phyloP scores from a whole-genome alignment of 2,329 filamentous ascomycete genomes.

The Cryphonectria carpinicola region DNA sequence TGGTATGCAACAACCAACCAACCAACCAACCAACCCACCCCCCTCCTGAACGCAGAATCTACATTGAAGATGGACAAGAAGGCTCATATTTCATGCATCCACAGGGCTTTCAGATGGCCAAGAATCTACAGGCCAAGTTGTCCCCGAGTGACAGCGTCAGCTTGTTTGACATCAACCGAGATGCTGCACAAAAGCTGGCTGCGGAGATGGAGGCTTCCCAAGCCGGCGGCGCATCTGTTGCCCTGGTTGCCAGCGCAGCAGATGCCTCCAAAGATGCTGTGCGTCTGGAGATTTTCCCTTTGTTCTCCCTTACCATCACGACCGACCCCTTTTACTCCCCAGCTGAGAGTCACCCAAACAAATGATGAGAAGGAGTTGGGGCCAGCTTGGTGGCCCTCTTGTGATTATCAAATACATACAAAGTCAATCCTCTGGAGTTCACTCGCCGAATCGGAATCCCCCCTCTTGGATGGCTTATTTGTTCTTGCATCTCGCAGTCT shows the following conservation, averaged over 20 bases:
- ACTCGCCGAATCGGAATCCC: constrained; percentile 29
- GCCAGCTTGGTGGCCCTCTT: constrained; percentile 56
- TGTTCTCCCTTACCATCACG: background rate
- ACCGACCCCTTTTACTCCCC: background rate
- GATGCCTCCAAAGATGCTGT: constrained; percentile 59
- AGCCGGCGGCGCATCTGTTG: constrained; percentile 50
- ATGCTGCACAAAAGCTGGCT: constrained; percentile 51
- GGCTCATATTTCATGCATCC: background rate
- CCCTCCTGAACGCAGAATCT: background rate
- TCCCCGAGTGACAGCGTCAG: constrained; percentile 53
- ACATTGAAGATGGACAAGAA: background rate
- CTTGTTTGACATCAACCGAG: constrained; percentile 61
- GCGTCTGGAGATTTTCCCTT: constrained; percentile 35
- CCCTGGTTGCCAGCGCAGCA: constrained; percentile 48
- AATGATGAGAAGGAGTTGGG: constrained; percentile 59
- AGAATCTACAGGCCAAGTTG: constrained; percentile 63
- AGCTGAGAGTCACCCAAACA: constrained; percentile 28
- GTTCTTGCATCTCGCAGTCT: background rate
- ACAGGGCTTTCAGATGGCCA: constrained; percentile 66
- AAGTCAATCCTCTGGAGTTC: constrained; percentile 75
- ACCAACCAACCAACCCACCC: too few relatives aligned
- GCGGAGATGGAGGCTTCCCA: constrained; percentile 50
- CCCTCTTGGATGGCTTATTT: background rate
- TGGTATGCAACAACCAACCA: constrained; percentile 47
- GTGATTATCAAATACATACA: constrained; percentile 65